These are phyloP conservation scores for Candida ortonii DNA, from an alignment of 805 yeast species.

Conservation along the genomic window DNA sequence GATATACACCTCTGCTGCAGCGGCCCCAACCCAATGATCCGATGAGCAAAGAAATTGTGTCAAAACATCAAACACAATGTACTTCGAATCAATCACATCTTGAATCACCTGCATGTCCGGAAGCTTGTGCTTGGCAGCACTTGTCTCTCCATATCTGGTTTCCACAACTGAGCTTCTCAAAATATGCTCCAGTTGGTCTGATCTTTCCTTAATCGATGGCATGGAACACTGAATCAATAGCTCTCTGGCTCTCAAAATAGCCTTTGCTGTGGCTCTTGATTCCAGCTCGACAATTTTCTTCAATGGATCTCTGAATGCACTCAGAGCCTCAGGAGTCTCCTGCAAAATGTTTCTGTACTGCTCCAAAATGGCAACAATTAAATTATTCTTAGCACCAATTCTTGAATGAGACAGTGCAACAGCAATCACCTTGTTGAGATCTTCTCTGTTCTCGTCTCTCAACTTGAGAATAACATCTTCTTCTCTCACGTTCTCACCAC, in stretches of 20 bases:
- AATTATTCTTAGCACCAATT: constrained; percentile 88
- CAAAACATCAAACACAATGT: constrained; percentile 93
- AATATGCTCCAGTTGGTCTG: constrained; percentile 96
- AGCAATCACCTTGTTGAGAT: constrained; percentile 67
- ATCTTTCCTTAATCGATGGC: constrained; percentile 93
- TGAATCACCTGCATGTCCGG: constrained; percentile 79
- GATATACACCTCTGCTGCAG: constrained; percentile 95
- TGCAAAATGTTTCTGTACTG: constrained; percentile 79
- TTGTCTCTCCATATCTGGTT: constrained; percentile 81
- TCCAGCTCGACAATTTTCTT: constrained; percentile 84
- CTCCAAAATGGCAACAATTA: constrained; percentile 79
- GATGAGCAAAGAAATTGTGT: constrained; percentile 81
- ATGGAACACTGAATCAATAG: constrained; percentile 93
- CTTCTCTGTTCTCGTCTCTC: constrained; percentile 83
- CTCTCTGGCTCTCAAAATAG: constrained; percentile 92
- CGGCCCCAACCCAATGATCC: constrained; percentile 87
- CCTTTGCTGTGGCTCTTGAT: constrained; percentile 87
- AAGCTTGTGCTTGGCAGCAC: constrained; percentile 65
- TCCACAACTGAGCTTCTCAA: constrained; percentile 87
- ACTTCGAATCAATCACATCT: constrained; percentile 94
- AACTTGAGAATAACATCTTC: constrained; percentile 85
- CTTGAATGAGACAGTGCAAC: constrained; percentile 86
- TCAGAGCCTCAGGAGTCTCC: constrained; percentile 61
- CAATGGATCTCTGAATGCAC: constrained; percentile 68
- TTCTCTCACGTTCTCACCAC: constrained; percentile 72